Evolutionary conservation across 176 grass and related monocot species (phyloP).

Genomic region (Phoenix roebelenii): DNA sequence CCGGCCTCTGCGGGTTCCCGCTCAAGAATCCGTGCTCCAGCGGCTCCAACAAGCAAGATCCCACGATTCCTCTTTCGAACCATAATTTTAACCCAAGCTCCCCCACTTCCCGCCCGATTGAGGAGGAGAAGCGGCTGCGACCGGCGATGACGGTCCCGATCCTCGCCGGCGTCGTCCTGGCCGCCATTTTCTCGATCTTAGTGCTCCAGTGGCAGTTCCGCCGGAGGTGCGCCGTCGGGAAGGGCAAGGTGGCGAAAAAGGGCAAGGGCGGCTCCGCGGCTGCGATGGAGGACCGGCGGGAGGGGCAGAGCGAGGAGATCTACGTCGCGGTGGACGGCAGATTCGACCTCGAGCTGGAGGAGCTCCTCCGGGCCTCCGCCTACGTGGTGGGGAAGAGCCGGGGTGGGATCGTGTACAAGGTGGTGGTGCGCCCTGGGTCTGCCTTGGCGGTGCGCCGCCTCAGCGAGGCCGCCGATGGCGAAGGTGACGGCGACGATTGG

Average conservation of each 20-base stretch:
- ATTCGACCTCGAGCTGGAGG: constrained; percentile 86
- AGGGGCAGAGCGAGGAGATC: constrained; percentile 59
- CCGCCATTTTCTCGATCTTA: constrained; percentile 31
- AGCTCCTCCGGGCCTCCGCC: constrained; percentile 78
- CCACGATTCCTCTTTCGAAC: constrained; percentile 39
- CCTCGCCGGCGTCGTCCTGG: constrained; percentile 42
- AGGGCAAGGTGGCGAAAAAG: constrained; percentile 41
- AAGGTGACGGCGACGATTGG: constrained; percentile 30
- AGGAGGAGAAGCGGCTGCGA: constrained; percentile 21
- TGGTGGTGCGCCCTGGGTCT: constrained; percentile 40
- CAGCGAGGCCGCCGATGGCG: constrained; percentile 69
- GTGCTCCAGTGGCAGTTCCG: constrained; percentile 80
- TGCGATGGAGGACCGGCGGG: constrained; percentile 26
- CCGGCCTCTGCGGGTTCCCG: constrained; percentile 70
- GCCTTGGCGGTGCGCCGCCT: constrained; percentile 71
- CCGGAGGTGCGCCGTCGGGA: constrained; percentile 29
- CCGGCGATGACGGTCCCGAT: constrained; percentile 39
- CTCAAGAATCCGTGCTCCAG: constrained; percentile 60
- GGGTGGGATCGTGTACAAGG: constrained; percentile 81
- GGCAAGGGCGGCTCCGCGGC: constrained; percentile 30
- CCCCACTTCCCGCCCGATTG: constrained; percentile 21
- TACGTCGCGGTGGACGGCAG: constrained; percentile 81
- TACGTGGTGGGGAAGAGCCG: constrained; percentile 94
- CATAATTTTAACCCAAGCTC: constrained; percentile 33
- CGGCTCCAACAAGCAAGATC: constrained; percentile 19